A percentile compares a stretch with the other conserved stretches of the same genome.
These are phyloP conservation scores for Arthrobotrys musiformis DNA, from an alignment of 2,329 filamentous ascomycete species.

Conservation along the genomic window DNA sequence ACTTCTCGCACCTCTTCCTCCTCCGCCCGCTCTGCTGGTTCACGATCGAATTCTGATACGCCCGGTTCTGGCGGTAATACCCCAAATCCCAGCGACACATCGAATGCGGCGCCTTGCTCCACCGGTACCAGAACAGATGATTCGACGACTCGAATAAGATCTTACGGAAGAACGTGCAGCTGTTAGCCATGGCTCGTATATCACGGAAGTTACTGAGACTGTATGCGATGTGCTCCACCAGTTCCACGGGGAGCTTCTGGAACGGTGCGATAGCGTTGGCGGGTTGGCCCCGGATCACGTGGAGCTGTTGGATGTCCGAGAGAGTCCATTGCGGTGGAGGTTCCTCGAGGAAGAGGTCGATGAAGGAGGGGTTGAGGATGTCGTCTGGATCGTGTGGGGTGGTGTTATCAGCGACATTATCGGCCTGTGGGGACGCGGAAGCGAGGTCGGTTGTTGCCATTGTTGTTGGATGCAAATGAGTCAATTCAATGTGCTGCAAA, in stretches of 20 bases:
- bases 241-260: conserved; percentile 45
- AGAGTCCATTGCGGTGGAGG: conserved; percentile 39
- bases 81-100: conserved; percentile 52
- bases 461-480: neutral
- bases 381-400: conserved; percentile 28
- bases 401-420: neutral
- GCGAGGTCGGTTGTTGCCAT: neutral
- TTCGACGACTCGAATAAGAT: conserved; percentile 43
- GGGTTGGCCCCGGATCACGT: conserved; percentile 14
- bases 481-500: no score
- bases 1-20: conserved; percentile 49
- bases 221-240: conserved; percentile 39
- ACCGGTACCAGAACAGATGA: conserved; percentile 50
- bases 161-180: conserved; percentile 38
- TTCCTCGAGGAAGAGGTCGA: conserved; percentile 48
- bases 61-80: conserved; percentile 33
- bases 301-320: conserved; percentile 35
- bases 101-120: conserved; percentile 44
- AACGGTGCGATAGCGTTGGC: conserved; percentile 13
- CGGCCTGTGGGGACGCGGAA: conserved; percentile 11
- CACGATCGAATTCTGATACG: conserved; percentile 50
- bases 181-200: conserved; percentile 33
- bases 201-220: conserved; percentile 34
- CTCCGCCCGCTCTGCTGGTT: conserved; percentile 42
- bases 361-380: conserved; percentile 47